phyloP scores from a whole-genome alignment of 305 asterid genomes.

The Euphrasia arctica region DNA sequence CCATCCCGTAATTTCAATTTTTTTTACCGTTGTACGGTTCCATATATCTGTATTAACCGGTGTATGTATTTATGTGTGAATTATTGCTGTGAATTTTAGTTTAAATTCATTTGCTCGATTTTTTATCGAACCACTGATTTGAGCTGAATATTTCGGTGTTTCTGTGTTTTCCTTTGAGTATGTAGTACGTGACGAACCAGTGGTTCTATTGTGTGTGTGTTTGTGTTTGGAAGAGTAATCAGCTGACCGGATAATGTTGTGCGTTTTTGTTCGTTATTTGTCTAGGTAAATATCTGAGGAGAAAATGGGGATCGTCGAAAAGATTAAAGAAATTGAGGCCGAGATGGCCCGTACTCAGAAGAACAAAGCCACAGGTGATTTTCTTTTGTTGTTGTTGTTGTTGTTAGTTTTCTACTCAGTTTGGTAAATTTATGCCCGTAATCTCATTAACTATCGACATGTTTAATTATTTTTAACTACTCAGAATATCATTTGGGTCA shows the following conservation, averaged over 20 bases:
- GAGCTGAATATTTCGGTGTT: neutral
- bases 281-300: conserved; percentile 39
- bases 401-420: neutral
- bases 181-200: neutral
- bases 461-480: conserved; percentile 1
- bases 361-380: conserved; percentile 90
- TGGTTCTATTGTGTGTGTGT: neutral
- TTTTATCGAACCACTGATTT: neutral
- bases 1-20: neutral
- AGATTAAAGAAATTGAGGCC: conserved; percentile 90
- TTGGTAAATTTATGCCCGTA: conserved; percentile 1
- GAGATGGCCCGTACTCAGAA: conserved; percentile 99
- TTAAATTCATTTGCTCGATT: neutral
- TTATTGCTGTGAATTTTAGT: too few species aligned
- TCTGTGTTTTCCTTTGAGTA: neutral
- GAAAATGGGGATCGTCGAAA: conserved; percentile 93
- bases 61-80: neutral
- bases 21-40: neutral
- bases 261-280: conserved; percentile 2
- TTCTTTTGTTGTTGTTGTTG: neutral
- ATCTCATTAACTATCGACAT: too few species aligned
- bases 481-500: conserved; percentile 99
- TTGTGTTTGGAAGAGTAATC: conserved; percentile 7
- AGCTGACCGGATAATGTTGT: conserved; percentile 21
- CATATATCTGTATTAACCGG: neutral